Conservation (phyloP, 768 basidiomycete species). For the Punctularia strigosozonata region DNA sequence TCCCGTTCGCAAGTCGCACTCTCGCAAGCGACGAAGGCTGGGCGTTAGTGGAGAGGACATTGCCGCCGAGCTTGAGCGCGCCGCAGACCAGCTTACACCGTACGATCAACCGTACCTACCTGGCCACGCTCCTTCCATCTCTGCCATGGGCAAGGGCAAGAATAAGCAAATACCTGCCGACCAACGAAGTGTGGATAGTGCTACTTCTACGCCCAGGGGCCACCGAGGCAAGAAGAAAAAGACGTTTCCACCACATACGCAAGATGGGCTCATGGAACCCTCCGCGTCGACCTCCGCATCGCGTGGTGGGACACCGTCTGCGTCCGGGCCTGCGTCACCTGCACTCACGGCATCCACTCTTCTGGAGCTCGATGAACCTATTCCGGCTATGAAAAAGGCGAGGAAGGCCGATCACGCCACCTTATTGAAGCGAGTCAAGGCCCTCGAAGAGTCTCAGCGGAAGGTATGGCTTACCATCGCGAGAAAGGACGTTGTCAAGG, state of each 20-base stretch:
- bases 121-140: slow-evolving; percentile 14
- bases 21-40: slow-evolving; percentile 58
- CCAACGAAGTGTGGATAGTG: slow-evolving; percentile 49
- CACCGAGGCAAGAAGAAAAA: slow-evolving; percentile 50
- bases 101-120: slow-evolving; percentile 20
- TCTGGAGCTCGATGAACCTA: slow-evolving; percentile 58
- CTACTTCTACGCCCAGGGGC: slow-evolving; percentile 36
- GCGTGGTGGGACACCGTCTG: slow-evolving; percentile 60
- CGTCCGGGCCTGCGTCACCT: slow-evolving; percentile 56
- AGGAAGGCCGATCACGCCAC: slow-evolving; percentile 65
- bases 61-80: slow-evolving; percentile 39
- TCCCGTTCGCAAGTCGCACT: slow-evolving; percentile 23
- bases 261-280: slow-evolving; percentile 35
- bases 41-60: slow-evolving; percentile 25
- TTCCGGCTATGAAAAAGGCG: slow-evolving; percentile 63
- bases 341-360: slow-evolving; percentile 46
- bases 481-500: slow-evolving; percentile 74
- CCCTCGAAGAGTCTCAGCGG: slow-evolving; percentile 72
- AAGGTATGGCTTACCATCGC: slow-evolving; percentile 91
- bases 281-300: slow-evolving; percentile 43
- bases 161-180: slow-evolving; percentile 31
- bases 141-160: slow-evolving; percentile 43
- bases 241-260: slow-evolving; percentile 34
- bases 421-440: slow-evolving; percentile 64
- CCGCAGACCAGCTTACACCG: too few species aligned